Percentiles rank a stretch among this genome's conserved stretches.
phyloP scores from a whole-genome alignment of 805 yeast genomes.

The Zygotorulaspora danielsina region DNA sequence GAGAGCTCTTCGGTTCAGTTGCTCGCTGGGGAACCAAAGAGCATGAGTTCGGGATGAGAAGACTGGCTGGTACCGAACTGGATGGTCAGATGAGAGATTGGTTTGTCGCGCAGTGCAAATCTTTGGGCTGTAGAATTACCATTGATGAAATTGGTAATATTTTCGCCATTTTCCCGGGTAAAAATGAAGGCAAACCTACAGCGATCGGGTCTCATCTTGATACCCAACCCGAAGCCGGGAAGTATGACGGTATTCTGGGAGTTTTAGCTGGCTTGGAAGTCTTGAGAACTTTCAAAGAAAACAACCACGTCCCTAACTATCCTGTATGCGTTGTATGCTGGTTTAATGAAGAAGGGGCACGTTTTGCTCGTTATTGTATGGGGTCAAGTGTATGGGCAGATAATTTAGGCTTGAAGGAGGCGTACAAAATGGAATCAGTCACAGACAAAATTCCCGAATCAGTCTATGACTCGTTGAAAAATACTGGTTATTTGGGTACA shows the following conservation, averaged over 20 bases:
- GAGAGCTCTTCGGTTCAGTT: too few relatives aligned
- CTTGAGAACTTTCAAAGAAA: conserved; percentile 57
- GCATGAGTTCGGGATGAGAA: conserved; percentile 62
- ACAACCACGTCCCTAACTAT: conserved; percentile 50
- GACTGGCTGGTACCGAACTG: conserved; percentile 56
- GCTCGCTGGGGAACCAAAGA: too few relatives aligned
- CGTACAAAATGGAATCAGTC: conserved; percentile 49
- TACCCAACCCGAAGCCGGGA: conserved; percentile 72
- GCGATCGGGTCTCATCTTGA: conserved; percentile 69
- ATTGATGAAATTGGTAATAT: conserved; percentile 66
- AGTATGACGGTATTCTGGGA: conserved; percentile 67
- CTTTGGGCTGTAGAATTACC: conserved; percentile 50
- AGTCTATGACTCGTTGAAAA: conserved; percentile 48
- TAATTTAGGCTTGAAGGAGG: conserved; percentile 40
- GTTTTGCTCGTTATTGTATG: conserved; percentile 62
- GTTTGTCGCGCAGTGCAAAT: conserved; percentile 49
- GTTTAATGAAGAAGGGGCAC: conserved; percentile 74
- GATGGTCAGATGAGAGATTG: conserved; percentile 62
- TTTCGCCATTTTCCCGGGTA: conserved; percentile 58
- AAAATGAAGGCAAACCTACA: conserved; percentile 45
- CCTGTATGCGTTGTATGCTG: conserved; percentile 60
- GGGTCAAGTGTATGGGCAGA: conserved; percentile 64
- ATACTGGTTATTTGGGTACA: conserved; percentile 59
- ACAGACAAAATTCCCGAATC: conserved; percentile 45
- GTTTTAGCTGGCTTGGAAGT: conserved; percentile 63